Base-by-base conservation (phyloP, 1,139 yeast species). In the Yamadazyma diospyri region DNA sequence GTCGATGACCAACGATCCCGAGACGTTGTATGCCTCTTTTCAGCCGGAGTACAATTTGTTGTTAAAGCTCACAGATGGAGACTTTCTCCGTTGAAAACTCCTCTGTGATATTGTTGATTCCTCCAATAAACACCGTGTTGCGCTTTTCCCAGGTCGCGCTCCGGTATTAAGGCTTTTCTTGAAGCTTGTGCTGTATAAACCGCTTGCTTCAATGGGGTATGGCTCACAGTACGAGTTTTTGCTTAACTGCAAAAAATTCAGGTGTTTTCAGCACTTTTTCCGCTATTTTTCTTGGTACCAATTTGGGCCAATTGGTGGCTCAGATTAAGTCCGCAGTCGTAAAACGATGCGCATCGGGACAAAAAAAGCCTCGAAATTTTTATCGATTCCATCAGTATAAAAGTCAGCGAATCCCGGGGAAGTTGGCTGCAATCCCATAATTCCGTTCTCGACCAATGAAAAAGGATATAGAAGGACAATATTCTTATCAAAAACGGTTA, bases 21-120 rank as follows among this genome's bases (percentile, higher is more conserved):
- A 76, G 41, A 64, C 78, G 4, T 54, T 80, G 40, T 82, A 76
- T 55, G 66, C 76, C 30, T 87, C 81, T 46, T 79, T 81, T 57
- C 86, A 80, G 57, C 76, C 82, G 1, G 65, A 61, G 38, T 56
- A 48, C 42, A 59, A 56, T 32, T 27, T 50, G 30, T 55, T 51
- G 33, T 9, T 27, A 6, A 27, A 17, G 14, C 20, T 24, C 13
- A 12, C 29, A 5, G 14, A 14, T 5, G 33, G 33, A 9, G 30
- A 30, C 7, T 30, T 30, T 18, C 11, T 29, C 20, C 20, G 9
- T 6, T 18, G 20, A 18, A 18, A n/a, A n/a, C n/a, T n/a, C n/a
- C n/a, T n/a, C n/a, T n/a, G n/a, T n/a, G n/a, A n/a, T n/a, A n/a
- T n/a, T n/a, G n/a, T n/a, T n/a, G n/a, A n/a, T n/a, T n/a, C n/a